Evolutionary conservation across 768 basidiomycete genomes (phyloP).

Genomic region (Hygrophoropsis aurantiaca): DNA sequence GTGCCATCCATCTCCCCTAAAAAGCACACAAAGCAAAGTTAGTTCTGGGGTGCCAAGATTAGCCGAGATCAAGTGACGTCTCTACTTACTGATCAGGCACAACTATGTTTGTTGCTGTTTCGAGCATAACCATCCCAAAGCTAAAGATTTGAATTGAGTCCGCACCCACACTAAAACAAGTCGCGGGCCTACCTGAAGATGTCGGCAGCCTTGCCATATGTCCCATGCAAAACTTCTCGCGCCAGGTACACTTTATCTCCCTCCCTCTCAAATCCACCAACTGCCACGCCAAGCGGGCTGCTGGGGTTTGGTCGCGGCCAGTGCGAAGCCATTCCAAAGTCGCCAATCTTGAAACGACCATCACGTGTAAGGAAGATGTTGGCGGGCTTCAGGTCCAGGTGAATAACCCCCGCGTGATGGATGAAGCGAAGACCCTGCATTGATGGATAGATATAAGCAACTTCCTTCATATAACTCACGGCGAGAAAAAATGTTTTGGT

Average conservation of each 20-base stretch:
- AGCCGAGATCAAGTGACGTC: constrained; percentile 1
- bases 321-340: constrained; percentile 97
- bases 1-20: constrained; percentile 93
- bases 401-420: constrained; percentile 85
- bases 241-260: constrained; percentile 98
- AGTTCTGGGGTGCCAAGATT: constrained; percentile 13
- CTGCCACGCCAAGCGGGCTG: constrained; percentile 34
- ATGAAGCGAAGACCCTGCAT: constrained; percentile 83
- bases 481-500: constrained; percentile 3
- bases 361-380: constrained; percentile 89
- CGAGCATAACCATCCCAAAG: constrained; percentile 94
- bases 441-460: constrained; percentile 25
- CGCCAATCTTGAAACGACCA: constrained; percentile 94
- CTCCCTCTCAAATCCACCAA: constrained; percentile 82
- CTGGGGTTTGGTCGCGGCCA: constrained; percentile 65
- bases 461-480: constrained; percentile 22
- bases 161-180: background rate
- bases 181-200: constrained; percentile 78
- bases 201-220: constrained; percentile 92
- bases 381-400: constrained; percentile 96
- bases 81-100: constrained; percentile 91
- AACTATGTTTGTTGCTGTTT: constrained; percentile 93
- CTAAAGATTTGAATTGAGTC: constrained; percentile 40
- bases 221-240: constrained; percentile 90
- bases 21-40: constrained; percentile 18